phyloP scores from a whole-genome alignment of 2,329 filamentous ascomycete genomes.

The Boeremia exigua region DNA sequence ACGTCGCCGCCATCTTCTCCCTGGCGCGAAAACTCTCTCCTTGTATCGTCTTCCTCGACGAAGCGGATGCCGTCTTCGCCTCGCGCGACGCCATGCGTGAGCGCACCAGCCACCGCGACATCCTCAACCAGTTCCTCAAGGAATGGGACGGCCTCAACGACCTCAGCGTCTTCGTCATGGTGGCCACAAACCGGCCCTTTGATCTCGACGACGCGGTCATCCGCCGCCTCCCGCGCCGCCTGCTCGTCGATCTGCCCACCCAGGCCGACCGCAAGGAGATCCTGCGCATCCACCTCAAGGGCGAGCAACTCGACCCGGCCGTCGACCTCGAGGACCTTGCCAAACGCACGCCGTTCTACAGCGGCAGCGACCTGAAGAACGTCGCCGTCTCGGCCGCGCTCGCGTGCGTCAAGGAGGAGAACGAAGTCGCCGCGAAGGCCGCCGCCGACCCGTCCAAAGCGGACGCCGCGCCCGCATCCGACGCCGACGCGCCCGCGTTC shows the following conservation, averaged over 20 bases:
- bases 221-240: slow-evolving; percentile 73
- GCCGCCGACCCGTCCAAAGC: slow-evolving; percentile 23
- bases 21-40: slow-evolving; percentile 90
- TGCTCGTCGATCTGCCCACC: slow-evolving; percentile 76
- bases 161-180: slow-evolving; percentile 92
- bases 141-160: slow-evolving; percentile 95
- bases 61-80: slow-evolving; percentile 91
- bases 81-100: slow-evolving; percentile 71
- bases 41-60: slow-evolving; percentile 95
- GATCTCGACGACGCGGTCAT: slow-evolving; percentile 90
- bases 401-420: slow-evolving; percentile 79
- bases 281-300: slow-evolving; percentile 72
- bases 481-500: not conserved
- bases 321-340: slow-evolving; percentile 70
- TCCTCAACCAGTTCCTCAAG: slow-evolving; percentile 94
- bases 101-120: slow-evolving; percentile 78
- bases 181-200: slow-evolving; percentile 93
- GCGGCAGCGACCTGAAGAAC: slow-evolving; percentile 84
- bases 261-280: slow-evolving; percentile 71
- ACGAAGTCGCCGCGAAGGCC: slow-evolving; percentile 47
- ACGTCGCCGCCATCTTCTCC: slow-evolving; percentile 86
- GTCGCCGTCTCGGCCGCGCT: slow-evolving; percentile 80
- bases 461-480: not conserved
- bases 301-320: slow-evolving; percentile 66
- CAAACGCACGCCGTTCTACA: slow-evolving; percentile 75